These are phyloP conservation scores for Dendrobium officinale DNA, from an alignment of 106 monocot species.

Conservation along the genomic window DNA sequence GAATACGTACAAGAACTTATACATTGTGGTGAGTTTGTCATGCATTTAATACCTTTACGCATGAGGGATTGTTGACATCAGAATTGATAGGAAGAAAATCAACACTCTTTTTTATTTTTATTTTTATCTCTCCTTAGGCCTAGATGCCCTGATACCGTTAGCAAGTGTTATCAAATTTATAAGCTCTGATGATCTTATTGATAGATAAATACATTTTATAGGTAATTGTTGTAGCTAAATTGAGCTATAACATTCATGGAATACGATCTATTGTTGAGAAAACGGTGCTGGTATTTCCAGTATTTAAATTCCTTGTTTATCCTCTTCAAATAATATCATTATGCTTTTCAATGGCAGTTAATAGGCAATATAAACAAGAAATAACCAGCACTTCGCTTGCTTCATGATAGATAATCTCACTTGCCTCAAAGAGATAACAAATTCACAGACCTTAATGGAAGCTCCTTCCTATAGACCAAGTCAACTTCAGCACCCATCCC, in stretches of 20 bases:
- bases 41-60: too few relatives aligned
- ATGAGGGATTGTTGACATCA: too few relatives aligned
- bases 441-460: conserved; percentile 71
- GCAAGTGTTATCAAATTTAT: too few relatives aligned
- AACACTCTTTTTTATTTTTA: too few relatives aligned
- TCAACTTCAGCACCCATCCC: conserved; percentile 92
- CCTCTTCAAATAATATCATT: background rate
- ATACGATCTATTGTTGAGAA: background rate
- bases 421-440: background rate
- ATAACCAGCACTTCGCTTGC: background rate
- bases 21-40: too few relatives aligned
- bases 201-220: background rate
- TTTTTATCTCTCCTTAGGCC: too few relatives aligned
- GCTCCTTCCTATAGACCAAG: conserved; percentile 85
- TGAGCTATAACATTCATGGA: background rate
- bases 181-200: too few relatives aligned
- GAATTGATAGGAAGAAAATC: too few relatives aligned
- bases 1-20: too few relatives aligned
- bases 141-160: too few relatives aligned
- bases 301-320: background rate
- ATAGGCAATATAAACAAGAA: background rate
- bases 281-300: background rate
- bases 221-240: background rate
- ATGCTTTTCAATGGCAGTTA: background rate
- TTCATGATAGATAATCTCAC: background rate